Percentiles rank a stretch among this genome's conserved stretches.
These are phyloP conservation scores for Stenogyne calaminthoides DNA, from an alignment of 305 asterid species.

Conservation along the genomic window DNA sequence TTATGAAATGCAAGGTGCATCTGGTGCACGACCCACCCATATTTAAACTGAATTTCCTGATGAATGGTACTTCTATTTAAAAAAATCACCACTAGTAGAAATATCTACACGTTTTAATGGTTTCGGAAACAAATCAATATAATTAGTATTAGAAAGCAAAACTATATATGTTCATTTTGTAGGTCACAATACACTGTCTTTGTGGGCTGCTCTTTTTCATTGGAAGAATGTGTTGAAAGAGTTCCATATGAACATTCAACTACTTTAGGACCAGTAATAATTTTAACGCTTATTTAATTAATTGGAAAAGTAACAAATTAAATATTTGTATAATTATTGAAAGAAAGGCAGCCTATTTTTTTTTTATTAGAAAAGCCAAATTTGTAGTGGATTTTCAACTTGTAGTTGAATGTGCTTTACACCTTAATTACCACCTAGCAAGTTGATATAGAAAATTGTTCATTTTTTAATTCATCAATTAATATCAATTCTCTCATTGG, in stretches of 20 bases:
- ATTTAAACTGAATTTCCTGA: no score
- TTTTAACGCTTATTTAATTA: background rate
- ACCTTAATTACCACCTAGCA: background rate
- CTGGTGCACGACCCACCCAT: no score
- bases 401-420: background rate
- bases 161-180: background rate
- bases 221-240: background rate
- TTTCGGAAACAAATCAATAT: background rate
- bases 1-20: background rate
- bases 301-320: background rate
- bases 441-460: background rate
- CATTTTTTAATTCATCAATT: background rate
- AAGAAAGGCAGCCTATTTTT: background rate
- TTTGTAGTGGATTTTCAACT: background rate
- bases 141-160: background rate
- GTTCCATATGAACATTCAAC: background rate
- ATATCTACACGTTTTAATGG: background rate
- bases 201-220: background rate
- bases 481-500: background rate
- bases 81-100: background rate
- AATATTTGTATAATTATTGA: background rate
- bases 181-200: slow-evolving; percentile 4
- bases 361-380: background rate
- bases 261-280: background rate
- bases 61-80: background rate